Percentiles rank a stretch among this genome's conserved stretches.
Evolutionary conservation across 495 filamentous ascomycete species (phyloP).

Genomic region (Aspergillus ellipticus): DNA sequence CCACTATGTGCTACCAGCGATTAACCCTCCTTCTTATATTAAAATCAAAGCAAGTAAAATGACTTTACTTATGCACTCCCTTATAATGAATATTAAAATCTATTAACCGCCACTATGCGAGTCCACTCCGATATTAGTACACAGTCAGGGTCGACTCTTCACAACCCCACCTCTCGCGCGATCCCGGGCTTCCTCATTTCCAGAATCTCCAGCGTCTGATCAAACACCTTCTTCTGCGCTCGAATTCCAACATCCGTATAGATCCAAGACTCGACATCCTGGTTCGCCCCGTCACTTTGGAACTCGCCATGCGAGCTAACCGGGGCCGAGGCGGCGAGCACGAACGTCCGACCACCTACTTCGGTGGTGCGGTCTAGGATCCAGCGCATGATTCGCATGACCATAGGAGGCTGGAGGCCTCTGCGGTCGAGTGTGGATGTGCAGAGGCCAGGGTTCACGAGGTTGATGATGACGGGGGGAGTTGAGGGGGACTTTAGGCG

Average conservation of each 20-base stretch:
- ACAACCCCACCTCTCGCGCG: neutral
- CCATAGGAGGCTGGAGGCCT: neutral
- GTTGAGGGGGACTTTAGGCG: neutral
- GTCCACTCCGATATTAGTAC: no score
- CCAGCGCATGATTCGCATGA: neutral
- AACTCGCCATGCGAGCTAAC: slow-evolving; percentile 1
- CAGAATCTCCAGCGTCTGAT: slow-evolving; percentile 47
- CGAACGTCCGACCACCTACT: slow-evolving; percentile 1
- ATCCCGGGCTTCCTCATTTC: slow-evolving; percentile 42
- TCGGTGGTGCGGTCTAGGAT: slow-evolving; percentile 3
- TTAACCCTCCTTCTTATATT: no score
- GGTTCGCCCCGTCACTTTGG: slow-evolving; percentile 3
- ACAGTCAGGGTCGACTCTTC: neutral
- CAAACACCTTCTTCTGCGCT: slow-evolving; percentile 50
- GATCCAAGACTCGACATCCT: neutral
- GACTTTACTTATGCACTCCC: no score
- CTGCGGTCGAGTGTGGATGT: slow-evolving; percentile 1
- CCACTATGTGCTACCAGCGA: no score
- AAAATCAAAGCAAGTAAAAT: no score
- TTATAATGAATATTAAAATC: no score
- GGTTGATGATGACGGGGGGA: slow-evolving; percentile 6
- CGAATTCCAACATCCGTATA: slow-evolving; percentile 10
- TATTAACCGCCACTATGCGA: no score
- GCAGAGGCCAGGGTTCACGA: slow-evolving; percentile 10
- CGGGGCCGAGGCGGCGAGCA: slow-evolving; percentile 1